Evolutionary conservation across 2,329 filamentous ascomycete species (phyloP), one percentile per base, ranked within the genome.

Genomic region (Aspergillus pseudotamarii): DNA sequence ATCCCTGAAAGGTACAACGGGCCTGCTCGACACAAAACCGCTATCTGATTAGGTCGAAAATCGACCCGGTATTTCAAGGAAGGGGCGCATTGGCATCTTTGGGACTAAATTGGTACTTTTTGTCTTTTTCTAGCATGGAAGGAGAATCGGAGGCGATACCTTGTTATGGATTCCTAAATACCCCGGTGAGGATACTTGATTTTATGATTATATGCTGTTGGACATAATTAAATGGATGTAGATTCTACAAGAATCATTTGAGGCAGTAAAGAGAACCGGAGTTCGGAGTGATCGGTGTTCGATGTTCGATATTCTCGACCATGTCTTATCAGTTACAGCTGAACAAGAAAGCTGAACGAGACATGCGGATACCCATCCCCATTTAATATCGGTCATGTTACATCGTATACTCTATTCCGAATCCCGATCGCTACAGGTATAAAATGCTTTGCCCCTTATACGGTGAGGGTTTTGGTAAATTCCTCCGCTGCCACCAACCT

Each of bases 101-200:
- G 30, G 51, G 14, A 34, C 21, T 36, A 50, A 30, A 50, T 50
- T 50, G 46, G n/a, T 32, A 34, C 28, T 6, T 38, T 26, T 32
- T 51, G 16, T 11, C 36, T 26, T 23, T 54, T 55, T n/a, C 36
- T 32, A 60, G 36, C 58, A 60, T 53, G 55, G 34, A 58, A 36
- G 60, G 41, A 57, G 53, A 41, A 55, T 54, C 26, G 43, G 36
- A 43, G 58, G 58, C 26, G 34, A 46, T 38, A 36, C 54, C n/a
- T 57, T 59, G 57, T 59, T 51, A 34, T 59, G 32, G 12, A 51
- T 58, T 38, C 21, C n/a, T 28, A 51, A 56, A 59, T 62, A 59
- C 56, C 59, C 59, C 45, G 62, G 59, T 46, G 58, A 57, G 58
- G 53, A 57, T 4, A 36, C 60, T 59, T 41, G 58, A 60, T 48